Base-by-base conservation (phyloP, 345 rosid species). In the Mangifera indica region DNA sequence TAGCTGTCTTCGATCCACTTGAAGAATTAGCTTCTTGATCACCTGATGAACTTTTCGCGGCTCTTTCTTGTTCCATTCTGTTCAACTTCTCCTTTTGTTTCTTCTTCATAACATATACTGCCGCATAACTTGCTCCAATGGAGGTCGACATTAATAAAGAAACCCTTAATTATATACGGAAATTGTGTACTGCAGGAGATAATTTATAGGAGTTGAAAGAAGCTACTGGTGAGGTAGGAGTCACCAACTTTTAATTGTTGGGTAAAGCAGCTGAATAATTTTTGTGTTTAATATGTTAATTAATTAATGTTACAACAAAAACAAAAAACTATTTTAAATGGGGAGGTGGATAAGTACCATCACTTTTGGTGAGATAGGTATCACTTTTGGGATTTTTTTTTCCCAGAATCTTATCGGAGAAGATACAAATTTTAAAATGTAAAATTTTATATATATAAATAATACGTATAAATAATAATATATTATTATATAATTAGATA, bases 61-160 rank as follows among this genome's bases (percentile, higher is more conserved):
- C 62, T 74, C 63, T 69, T 24, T 74, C 72, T 44, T 70, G 72
- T 42, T 64, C 78, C 51, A 66, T 26, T 52, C 60, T 78, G 69
- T 78, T 78, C 78, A 78, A 12, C 37, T 70, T 78, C 67, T 74
- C 78, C 56, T 49, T 40, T 5, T 51, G 75, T 1, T 52, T 56
- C 44, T 74, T 79, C 17, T 48, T 63, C 76, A 65, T 66, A 54
- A 67, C 56, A 51, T 70, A 62, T 1, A 75, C 62, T 17, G 17
- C n/a, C 29, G 82, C 79, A 66, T 45, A 58, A 22, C 73, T 34
- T 7, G 70, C 70, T 60, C 76, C 82, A 53, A 79, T 53, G 26
- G 78, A 74, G n/a, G 71, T 37, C 9, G 42, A 37, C 42, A 37
- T 37, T 37, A 9, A 8, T 37, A 7, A 37, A 37, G 42, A 37